Evolutionary conservation across 1,284 basidiomycete genomes (phyloP).

Genomic region (Rhodotorula sp.): DNA sequence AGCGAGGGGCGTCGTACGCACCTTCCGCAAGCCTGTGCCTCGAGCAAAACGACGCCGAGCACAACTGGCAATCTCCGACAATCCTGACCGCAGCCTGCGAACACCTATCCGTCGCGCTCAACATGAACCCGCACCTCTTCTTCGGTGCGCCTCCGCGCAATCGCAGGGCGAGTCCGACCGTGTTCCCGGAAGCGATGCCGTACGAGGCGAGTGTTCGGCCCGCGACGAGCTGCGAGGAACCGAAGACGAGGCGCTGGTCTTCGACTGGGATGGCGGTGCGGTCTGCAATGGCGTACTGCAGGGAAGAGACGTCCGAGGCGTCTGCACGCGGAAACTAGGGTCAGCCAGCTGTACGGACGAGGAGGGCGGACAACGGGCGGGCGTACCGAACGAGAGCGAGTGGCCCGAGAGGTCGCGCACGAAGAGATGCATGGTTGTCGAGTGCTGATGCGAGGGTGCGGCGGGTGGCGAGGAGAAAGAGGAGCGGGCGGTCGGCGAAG

Average conservation of each 20-base stretch:
- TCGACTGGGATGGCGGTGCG: slow-evolving; percentile 29
- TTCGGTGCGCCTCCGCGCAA: slow-evolving; percentile 35
- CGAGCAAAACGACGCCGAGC: slow-evolving; percentile 69
- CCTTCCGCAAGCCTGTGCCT: slow-evolving; percentile 56
- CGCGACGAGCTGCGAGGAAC: slow-evolving; percentile 18
- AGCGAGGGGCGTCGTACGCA: slow-evolving; percentile 38
- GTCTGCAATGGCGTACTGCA: slow-evolving; percentile 28
- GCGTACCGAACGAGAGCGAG: slow-evolving; percentile 5
- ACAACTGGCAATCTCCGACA: slow-evolving; percentile 76
- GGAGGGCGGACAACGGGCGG: background rate
- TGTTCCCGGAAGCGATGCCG: slow-evolving; percentile 10
- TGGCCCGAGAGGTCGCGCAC: slow-evolving; percentile 8
- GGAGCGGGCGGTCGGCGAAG: too few relatives aligned
- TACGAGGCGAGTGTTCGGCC: slow-evolving; percentile 15
- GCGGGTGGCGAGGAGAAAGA: too few relatives aligned
- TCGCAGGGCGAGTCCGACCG: slow-evolving; percentile 6
- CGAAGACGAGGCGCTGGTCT: slow-evolving; percentile 38
- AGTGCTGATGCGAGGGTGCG: too few relatives aligned
- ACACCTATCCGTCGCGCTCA: slow-evolving; percentile 56
- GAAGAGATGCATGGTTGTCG: slow-evolving; percentile 3
- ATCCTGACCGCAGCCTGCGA: slow-evolving; percentile 73
- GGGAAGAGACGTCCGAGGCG: slow-evolving; percentile 23
- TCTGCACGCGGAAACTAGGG: slow-evolving; percentile 9
- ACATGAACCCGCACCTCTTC: slow-evolving; percentile 36
- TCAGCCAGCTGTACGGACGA: background rate